phyloP scores from a whole-genome alignment of 352 stramenopile genomes.

The Albugo candida region DNA sequence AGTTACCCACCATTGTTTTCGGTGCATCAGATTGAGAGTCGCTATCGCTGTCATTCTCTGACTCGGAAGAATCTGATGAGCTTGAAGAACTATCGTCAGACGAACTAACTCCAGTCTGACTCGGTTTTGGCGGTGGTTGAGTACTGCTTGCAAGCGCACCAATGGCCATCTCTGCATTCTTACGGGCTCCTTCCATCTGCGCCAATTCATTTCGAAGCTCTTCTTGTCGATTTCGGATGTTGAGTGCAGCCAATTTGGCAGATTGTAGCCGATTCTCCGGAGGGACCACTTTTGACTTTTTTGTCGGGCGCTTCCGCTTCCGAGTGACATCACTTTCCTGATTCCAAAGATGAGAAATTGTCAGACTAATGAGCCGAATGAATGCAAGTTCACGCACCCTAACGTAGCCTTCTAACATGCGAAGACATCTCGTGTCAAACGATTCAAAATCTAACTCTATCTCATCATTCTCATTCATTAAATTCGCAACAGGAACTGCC shows the following conservation, averaged over 20 bases:
- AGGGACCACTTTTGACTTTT: constrained; percentile 6
- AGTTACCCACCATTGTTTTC: constrained; percentile 10
- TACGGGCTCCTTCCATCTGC: constrained; percentile 34
- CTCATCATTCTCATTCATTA: constrained; percentile 71
- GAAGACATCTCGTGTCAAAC: constrained; percentile 69
- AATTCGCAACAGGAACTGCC: constrained; percentile 60
- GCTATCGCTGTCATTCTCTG: constrained; percentile 69
- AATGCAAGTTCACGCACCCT: constrained; percentile 24
- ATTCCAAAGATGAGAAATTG: constrained; percentile 4
- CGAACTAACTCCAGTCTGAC: constrained; percentile 6
- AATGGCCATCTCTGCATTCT: constrained; percentile 2
- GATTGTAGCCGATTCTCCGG: constrained; percentile 61
- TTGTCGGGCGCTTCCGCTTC: constrained; percentile 54
- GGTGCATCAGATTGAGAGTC: constrained; percentile 49
- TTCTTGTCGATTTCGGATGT: constrained; percentile 50
- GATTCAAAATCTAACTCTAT: constrained; percentile 81
- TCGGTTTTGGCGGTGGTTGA: constrained; percentile 4
- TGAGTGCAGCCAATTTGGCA: constrained; percentile 58
- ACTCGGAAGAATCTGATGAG: constrained; percentile 66
- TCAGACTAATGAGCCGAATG: neutral
- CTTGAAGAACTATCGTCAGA: constrained; percentile 53
- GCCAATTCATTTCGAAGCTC: constrained; percentile 62
- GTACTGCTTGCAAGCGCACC: constrained; percentile 6
- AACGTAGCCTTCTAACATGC: constrained; percentile 81
- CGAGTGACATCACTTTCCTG: constrained; percentile 76